phyloP scores from a whole-genome alignment of 1,139 yeast genomes.

The Geotrichum citri-aurantii region DNA sequence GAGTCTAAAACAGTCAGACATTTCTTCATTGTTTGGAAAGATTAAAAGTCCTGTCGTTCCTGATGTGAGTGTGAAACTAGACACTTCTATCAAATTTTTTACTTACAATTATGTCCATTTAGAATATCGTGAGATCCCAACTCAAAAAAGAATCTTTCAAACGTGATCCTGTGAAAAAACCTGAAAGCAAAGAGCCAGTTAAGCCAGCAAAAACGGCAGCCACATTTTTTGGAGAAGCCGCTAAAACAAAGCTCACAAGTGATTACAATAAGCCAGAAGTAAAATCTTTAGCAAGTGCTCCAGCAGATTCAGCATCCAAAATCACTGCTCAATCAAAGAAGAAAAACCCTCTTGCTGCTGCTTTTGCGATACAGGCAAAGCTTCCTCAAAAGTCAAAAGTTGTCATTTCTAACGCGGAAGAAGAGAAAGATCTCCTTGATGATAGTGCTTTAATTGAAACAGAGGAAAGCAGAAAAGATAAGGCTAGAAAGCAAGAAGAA shows the following conservation, averaged over 20 bases:
- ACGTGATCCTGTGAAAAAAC: background rate
- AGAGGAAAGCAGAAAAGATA: slow-evolving; percentile 4
- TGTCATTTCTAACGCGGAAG: slow-evolving; percentile 4
- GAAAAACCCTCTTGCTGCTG: slow-evolving; percentile 1
- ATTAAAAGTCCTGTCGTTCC: slow-evolving; percentile 14
- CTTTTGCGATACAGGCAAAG: slow-evolving; percentile 8
- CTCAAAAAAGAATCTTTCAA: background rate
- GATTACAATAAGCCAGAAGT: background rate
- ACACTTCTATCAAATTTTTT: background rate
- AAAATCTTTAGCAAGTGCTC: background rate
- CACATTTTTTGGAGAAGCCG: background rate
- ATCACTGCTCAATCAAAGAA: background rate
- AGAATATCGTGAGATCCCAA: background rate
- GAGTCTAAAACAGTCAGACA: background rate
- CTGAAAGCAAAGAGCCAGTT: background rate
- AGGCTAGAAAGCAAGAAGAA: slow-evolving; percentile 10
- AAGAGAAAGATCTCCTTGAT: background rate
- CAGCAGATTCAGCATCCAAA: background rate
- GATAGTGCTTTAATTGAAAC: background rate
- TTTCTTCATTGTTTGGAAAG: slow-evolving; percentile 11
- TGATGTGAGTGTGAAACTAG: slow-evolving; percentile 9
- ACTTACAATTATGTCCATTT: background rate
- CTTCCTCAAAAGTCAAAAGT: slow-evolving; percentile 6
- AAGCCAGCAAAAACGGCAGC: background rate
- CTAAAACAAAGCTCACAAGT: background rate